A percentile compares a stretch with the other conserved stretches of the same genome.
These are phyloP conservation scores for Alloteropsis semialata DNA, from an alignment of 176 grass and related monocot genomes.

Conservation along the genomic window DNA sequence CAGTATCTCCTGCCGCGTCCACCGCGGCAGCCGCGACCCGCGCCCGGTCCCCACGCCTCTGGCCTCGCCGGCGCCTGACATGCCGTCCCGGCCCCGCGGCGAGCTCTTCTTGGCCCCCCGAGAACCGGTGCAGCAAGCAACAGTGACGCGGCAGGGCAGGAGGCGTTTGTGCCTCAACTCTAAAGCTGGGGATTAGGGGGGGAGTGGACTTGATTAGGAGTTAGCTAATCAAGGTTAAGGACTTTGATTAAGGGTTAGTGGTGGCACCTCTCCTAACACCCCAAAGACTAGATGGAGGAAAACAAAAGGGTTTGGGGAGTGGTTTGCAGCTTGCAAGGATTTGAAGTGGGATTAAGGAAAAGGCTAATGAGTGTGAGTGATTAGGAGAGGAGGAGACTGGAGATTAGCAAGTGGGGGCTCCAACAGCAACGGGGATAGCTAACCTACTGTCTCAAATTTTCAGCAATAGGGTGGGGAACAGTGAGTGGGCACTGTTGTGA, in stretches of 20 bases:
- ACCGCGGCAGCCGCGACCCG: slow-evolving; percentile 63
- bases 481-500: slow-evolving; percentile 9
- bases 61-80: slow-evolving; percentile 31
- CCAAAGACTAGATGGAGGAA: neutral
- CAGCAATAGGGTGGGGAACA: neutral
- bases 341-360: slow-evolving; percentile 1
- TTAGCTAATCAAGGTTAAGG: slow-evolving; percentile 3
- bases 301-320: neutral
- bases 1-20: slow-evolving; percentile 99
- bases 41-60: slow-evolving; percentile 27
- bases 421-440: neutral
- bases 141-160: neutral
- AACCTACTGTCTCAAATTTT: slow-evolving; percentile 31
- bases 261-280: neutral
- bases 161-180: neutral
- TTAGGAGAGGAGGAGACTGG: neutral
- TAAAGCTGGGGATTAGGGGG: slow-evolving; percentile 25
- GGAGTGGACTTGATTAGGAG: slow-evolving; percentile 6
- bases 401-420: neutral
- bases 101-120: neutral
- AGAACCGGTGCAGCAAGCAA: slow-evolving; percentile 13
- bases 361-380: neutral
- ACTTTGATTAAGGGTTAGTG: neutral
- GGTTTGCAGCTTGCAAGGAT: slow-evolving; percentile 25
- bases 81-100: neutral